Evolutionary conservation across 306 rosid species (phyloP).

Genomic region (Echinosophora koreensis): DNA sequence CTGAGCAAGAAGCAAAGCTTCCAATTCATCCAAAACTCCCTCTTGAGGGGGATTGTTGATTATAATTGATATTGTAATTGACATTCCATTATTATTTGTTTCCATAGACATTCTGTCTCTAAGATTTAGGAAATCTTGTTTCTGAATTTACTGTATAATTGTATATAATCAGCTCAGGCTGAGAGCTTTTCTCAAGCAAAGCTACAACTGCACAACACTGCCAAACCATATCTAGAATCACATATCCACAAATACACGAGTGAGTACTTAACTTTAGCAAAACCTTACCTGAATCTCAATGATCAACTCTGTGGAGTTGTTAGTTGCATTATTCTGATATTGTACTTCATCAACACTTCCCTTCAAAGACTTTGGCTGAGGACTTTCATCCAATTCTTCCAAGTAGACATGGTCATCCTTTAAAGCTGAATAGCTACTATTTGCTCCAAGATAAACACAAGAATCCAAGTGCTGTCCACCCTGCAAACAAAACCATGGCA

Average conservation of each 20-base stretch:
- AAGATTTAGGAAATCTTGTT: no score
- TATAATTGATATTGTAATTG: no score
- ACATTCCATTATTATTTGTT: no score
- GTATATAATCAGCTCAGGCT: no score
- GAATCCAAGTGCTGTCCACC: slow-evolving; percentile 85
- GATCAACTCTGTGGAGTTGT: slow-evolving; percentile 61
- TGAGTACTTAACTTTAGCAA: slow-evolving; percentile 37
- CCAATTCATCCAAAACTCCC: no score
- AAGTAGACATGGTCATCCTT: slow-evolving; percentile 74
- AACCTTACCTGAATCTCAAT: slow-evolving; percentile 83
- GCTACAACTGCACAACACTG: background rate
- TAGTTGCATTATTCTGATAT: slow-evolving; percentile 50
- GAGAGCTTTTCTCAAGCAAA: background rate
- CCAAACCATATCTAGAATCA: slow-evolving; percentile 1
- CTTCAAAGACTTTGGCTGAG: slow-evolving; percentile 45
- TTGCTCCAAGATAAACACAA: slow-evolving; percentile 85
- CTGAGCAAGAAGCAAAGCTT: no score
- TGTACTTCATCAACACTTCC: slow-evolving; percentile 55
- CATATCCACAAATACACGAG: background rate
- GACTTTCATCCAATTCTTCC: slow-evolving; percentile 59
- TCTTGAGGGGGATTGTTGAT: no score
- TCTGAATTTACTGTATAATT: no score
- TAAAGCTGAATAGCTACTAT: slow-evolving; percentile 85
- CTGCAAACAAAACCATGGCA: slow-evolving; percentile 54
- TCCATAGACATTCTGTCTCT: no score